Base-by-base conservation (phyloP, 768 basidiomycete species). In the Sporobolomyces phaffii region DNA sequence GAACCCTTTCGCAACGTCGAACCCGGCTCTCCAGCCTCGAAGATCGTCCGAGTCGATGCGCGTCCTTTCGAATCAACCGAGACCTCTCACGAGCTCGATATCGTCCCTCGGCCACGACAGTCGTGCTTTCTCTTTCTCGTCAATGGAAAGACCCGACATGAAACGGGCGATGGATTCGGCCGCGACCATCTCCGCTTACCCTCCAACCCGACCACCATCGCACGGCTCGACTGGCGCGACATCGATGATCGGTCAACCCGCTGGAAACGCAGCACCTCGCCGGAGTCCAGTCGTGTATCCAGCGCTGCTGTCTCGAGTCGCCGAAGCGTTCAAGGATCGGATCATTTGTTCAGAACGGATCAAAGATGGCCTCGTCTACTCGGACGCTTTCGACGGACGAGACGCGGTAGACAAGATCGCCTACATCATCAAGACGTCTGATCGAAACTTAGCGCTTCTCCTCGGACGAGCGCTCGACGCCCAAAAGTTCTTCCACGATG, bases 401-500 rank as follows among this genome's bases (percentile, higher is more conserved):
- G 91, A 94, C 74, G 96, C 96, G 1, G 94, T 99, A 43, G 91
- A 93, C 78, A 90, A 91, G 79, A 90, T 99, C 71, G 88, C 91
- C 18, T 91, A 96, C 76, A 94, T 99, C 76, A 96, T 98, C 83
- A 93, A 93, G 79, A 98, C 96, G 5, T 91, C 92, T 9, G 96
- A 99, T 79, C 84, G 96, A 18, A 98, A 96, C 78, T 83, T 99
- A 31, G 96, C 96, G 15, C 80, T 98, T 49, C 82, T 99, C 3
- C 83, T 98, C n/a, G 96, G 96, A 8, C 84, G 96, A 45, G 92
- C 96, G 4, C 81, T 99, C 59, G 96, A 98, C 75, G 88, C 93
- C 13, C 96, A 98, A 78, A 98, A 98, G 79, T 98, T 91, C 80
- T 98, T 99, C 77, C 96, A 99, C 75, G 96, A 98, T 75, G 96